Base-by-base conservation (phyloP, 2,329 filamentous ascomycete species). In the Trichoderma brevicompactum region DNA sequence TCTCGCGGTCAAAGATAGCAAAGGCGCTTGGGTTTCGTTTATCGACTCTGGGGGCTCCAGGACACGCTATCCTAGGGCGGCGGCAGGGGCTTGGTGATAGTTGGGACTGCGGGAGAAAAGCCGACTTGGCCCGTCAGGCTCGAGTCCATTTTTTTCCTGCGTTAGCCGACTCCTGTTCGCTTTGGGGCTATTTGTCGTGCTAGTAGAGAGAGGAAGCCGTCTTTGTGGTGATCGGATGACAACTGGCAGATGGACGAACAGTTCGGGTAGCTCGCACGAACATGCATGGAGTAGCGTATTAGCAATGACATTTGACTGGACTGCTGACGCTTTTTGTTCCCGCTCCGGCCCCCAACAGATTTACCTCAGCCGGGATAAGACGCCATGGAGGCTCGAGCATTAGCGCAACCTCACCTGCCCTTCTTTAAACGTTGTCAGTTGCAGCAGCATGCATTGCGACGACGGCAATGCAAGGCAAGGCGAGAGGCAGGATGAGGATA, bases 1-100 rank as follows among this genome's bases (percentile, higher is more conserved):
- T 36, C 13, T 48, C 34, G 32, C 43, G 55, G 55, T 15, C 44
- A 41, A 50, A 60, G 46, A 50, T 41, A 28, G 17, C 44, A 38
- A 60, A 46, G 56, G 56, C 44, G 56, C 44, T 60, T 60, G 56
- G 56, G 56, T 60, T 60, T 60, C 56, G 48, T 53, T 62, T 53
- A 53, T 53, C 58, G 58, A 40, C 38, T 61, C 58, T 41, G 46
- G 38, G 53, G 46, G 46, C 46, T 50, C 34, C 36, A 23, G 19
- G 46, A 19, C 58, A 44, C 46, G 38, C 58, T 43, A 43, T 61
- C 36, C 32, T 44, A 43, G 48, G 48, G 46, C 34, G 34, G 12
- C 7, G 44, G 8, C 40, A 46, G 44, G 44, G 17, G 48, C 17
- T 15, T 23, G 59, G 32, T n/a, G 59, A 63, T 54, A 53, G 44